phyloP scores from a whole-genome alignment of 108 stramenopile species.

The Fragilariopsis cylindrus region DNA sequence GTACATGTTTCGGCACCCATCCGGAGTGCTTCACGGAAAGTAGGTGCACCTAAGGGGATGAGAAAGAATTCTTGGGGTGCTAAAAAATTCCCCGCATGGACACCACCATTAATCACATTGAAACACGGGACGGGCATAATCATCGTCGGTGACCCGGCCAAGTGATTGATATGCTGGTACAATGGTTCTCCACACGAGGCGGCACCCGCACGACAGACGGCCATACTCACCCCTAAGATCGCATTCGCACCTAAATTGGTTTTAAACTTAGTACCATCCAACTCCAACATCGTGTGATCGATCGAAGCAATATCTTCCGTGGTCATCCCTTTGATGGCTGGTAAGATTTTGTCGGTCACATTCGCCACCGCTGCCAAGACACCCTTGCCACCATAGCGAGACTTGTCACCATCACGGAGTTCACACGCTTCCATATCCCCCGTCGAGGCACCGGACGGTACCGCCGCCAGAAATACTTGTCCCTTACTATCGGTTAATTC shows the following conservation, averaged over 20 bases:
- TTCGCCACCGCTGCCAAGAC: conserved; percentile 91
- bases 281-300: conserved; percentile 91
- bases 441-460: conserved; percentile 98
- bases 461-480: conserved; percentile 77
- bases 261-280: conserved; percentile 97
- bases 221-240: conserved; percentile 98
- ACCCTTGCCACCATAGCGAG: conserved; percentile 98
- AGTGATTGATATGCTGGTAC: conserved; percentile 97
- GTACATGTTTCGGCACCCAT: conserved; percentile 96
- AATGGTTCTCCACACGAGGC: conserved; percentile 94
- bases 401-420: conserved; percentile 95
- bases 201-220: conserved; percentile 97
- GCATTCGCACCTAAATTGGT: conserved; percentile 97
- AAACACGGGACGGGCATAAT: conserved; percentile 98
- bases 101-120: conserved; percentile 99
- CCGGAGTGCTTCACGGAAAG: conserved; percentile 94
- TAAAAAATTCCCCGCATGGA: conserved; percentile 98
- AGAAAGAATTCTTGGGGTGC: conserved; percentile 99
- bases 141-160: conserved; percentile 94
- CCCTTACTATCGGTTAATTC: conserved; percentile 84
- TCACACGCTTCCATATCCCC: conserved; percentile 96
- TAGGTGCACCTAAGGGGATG: conserved; percentile 95
- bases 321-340: conserved; percentile 93
- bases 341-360: conserved; percentile 91
- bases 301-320: conserved; percentile 88